Base-by-base conservation (phyloP, 495 filamentous ascomycete genomes). In the Penicillium pulvis region DNA sequence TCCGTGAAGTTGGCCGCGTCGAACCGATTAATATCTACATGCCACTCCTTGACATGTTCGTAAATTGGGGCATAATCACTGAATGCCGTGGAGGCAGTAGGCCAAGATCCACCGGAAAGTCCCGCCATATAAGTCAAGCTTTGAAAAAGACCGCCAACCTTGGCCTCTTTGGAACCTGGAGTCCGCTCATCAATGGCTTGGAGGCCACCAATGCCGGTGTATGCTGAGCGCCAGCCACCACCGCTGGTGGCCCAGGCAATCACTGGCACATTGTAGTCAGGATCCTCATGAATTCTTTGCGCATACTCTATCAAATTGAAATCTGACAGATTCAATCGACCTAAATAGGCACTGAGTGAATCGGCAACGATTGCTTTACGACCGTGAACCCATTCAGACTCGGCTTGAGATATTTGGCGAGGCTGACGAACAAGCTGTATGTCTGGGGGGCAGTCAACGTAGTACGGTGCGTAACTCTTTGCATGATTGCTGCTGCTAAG, bases 231-330 rank as follows among this genome's bases (percentile, higher is more conserved):
- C 42, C 42, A 45, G 20, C 42, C 42, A 45, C 42, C 42, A 23
- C 42, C 42, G 23, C 42, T 45, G 42, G 42, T 45, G 20, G 42
- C 42, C 42, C 42, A 45, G 23, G 42, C 42, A 45, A 45, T 45
- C 17, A 45, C 42, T 10, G 42, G 42, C 5, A 45, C 42, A 20
- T 45, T 45, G 17, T 19, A 19, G 42, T 45, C 7, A 23, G 17
- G 17, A 9, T 45, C 20, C 12, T 11, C 1, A 19, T 23, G 17
- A 5, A 45, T 45, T 12, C 10, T 45, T 8, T 45, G 9, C 6
- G 17, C 10, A 23, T 45, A 45, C 0, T 45, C 42, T 23, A 4
- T 4, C 17, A 45, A 17, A 17, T 45, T 20, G 12, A 45, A 45
- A 8, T n/a, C 17, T 23, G 17, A 6, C 4, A 45, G 42, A 9